Percentiles rank a stretch among this genome's conserved stretches.
phyloP scores from a whole-genome alignment of 2,329 filamentous ascomycete genomes.

The Xylariaceae sp. region DNA sequence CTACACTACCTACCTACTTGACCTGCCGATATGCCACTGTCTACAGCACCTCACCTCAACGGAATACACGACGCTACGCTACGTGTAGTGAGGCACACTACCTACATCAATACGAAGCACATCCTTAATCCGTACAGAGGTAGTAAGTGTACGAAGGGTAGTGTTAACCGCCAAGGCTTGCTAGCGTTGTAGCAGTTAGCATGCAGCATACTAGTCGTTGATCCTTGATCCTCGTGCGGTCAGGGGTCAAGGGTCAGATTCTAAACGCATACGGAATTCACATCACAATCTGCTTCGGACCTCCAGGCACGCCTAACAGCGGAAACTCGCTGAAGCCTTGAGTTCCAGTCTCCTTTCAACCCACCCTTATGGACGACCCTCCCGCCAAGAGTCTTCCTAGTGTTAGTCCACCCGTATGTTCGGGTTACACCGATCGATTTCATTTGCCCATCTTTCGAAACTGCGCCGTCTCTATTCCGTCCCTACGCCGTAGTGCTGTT shows the following conservation, averaged over 20 bases:
- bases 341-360: background rate
- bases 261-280: background rate
- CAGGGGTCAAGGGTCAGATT: background rate
- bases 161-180: background rate
- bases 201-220: background rate
- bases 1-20: background rate
- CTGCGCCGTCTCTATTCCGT: background rate
- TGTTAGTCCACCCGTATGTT: background rate
- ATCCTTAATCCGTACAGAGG: background rate
- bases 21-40: background rate
- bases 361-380: background rate
- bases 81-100: too few relatives aligned
- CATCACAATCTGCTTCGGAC: too few relatives aligned
- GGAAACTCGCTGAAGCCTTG: background rate
- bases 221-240: background rate
- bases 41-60: too few relatives aligned
- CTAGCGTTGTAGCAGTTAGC: too few relatives aligned
- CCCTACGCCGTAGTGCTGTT: too few relatives aligned
- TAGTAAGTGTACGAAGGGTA: background rate
- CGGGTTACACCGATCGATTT: background rate
- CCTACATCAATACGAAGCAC: background rate
- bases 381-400: background rate
- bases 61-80: too few relatives aligned
- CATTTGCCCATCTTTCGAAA: background rate
- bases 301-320: background rate